Conservation (phyloP, 2,329 filamentous ascomycete genomes). For the Reticulascus tulasneorum region DNA sequence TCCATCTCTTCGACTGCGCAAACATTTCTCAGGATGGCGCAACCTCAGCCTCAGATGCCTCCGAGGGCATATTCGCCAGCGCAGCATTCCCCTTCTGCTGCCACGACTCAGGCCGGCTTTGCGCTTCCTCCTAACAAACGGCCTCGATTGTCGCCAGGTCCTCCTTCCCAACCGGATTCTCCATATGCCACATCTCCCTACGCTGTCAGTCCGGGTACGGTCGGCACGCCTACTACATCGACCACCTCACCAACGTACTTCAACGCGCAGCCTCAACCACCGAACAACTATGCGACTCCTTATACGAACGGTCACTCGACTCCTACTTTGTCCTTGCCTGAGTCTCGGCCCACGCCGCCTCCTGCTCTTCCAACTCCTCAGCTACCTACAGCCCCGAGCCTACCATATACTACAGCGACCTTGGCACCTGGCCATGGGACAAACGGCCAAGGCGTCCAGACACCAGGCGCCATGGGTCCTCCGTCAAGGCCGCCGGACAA, state of each 20-base stretch:
- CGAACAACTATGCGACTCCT: constrained; percentile 28
- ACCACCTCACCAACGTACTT: constrained; percentile 31
- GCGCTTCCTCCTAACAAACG: constrained; percentile 68
- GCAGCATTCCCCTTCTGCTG: constrained; percentile 59
- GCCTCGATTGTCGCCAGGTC: constrained; percentile 65
- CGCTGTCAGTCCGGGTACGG: constrained; percentile 40
- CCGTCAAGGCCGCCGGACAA: constrained; percentile 60
- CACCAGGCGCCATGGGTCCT: constrained; percentile 47
- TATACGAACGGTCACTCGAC: constrained; percentile 35
- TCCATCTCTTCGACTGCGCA: constrained; percentile 4
- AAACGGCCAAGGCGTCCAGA: constrained; percentile 24
- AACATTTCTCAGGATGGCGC: constrained; percentile 44
- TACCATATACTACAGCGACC: constrained; percentile 17
- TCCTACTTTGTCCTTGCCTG: constrained; percentile 15
- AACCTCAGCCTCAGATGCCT: constrained; percentile 51
- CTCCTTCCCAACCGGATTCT: constrained; percentile 63
- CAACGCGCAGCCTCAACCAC: constrained; percentile 20
- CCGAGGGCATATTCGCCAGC: constrained; percentile 59
- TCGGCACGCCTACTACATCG: constrained; percentile 36
- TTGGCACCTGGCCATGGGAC: constrained; percentile 14
- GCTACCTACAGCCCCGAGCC: constrained; percentile 7
- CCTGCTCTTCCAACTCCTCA: constrained; percentile 16
- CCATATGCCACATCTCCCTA: constrained; percentile 54
- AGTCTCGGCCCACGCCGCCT: constrained; percentile 14
- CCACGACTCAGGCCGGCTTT: constrained; percentile 48